Evolutionary conservation across 1,284 basidiomycete species (phyloP).

Genomic region (Boletus semigastroideus): DNA sequence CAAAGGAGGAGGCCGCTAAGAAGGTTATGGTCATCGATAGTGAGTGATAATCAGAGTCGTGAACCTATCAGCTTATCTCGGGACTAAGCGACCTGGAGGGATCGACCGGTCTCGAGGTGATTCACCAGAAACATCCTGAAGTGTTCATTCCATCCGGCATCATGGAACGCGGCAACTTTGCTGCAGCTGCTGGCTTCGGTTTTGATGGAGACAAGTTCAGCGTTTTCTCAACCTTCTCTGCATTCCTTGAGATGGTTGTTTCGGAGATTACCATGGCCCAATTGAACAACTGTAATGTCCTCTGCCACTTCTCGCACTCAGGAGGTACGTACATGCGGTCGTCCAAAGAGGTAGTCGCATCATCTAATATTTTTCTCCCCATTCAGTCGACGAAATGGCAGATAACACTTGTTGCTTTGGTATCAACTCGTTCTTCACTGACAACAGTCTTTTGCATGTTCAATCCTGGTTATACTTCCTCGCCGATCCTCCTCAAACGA

Average conservation of each 20-base stretch:
- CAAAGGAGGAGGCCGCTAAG: slow-evolving; percentile 73
- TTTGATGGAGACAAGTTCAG: slow-evolving; percentile 78
- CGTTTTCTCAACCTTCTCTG: slow-evolving; percentile 85
- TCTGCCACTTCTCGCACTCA: slow-evolving; percentile 85
- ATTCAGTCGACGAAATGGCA: slow-evolving; percentile 70
- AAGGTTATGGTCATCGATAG: slow-evolving; percentile 87
- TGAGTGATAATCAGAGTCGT: slow-evolving; percentile 32
- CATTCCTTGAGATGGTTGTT: slow-evolving; percentile 85
- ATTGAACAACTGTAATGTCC: slow-evolving; percentile 81
- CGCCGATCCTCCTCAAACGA: slow-evolving; percentile 79
- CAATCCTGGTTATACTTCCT: slow-evolving; percentile 84
- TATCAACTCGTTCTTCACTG: slow-evolving; percentile 82
- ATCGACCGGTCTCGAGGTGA: slow-evolving; percentile 81
- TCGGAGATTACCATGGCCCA: slow-evolving; percentile 90
- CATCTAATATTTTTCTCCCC: slow-evolving; percentile 1
- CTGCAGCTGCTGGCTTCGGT: slow-evolving; percentile 84
- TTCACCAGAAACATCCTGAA: slow-evolving; percentile 85
- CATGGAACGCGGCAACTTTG: slow-evolving; percentile 82
- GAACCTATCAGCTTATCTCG: slow-evolving; percentile 1
- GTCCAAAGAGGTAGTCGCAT: background rate
- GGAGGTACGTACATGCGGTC: slow-evolving; percentile 51
- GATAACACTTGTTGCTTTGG: slow-evolving; percentile 87
- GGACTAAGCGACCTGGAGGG: slow-evolving; percentile 73
- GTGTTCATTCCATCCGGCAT: slow-evolving; percentile 82
- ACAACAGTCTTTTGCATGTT: slow-evolving; percentile 79